phyloP scores from a whole-genome alignment of 2,329 filamentous ascomycete genomes.

The Huntiella decipiens region DNA sequence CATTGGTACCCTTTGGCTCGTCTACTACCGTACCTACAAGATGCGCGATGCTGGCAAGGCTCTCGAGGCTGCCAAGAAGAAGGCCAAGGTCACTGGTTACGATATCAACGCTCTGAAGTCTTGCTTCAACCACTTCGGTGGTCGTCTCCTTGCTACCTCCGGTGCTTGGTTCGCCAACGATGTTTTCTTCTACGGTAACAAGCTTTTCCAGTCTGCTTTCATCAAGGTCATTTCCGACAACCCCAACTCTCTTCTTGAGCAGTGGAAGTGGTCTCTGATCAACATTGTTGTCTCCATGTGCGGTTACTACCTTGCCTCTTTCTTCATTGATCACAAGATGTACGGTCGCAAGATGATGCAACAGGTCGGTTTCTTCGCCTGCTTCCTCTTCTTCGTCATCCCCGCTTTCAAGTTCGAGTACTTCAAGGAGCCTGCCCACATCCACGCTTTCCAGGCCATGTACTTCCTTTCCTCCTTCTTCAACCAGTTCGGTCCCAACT shows the following conservation, averaged over 20 bases:
- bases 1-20: slow-evolving; percentile 77
- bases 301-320: slow-evolving; percentile 78
- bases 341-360: slow-evolving; percentile 96
- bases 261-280: slow-evolving; percentile 82
- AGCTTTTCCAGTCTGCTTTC: slow-evolving; percentile 86
- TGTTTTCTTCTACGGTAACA: slow-evolving; percentile 98
- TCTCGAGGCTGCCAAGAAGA: slow-evolving; percentile 66
- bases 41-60: slow-evolving; percentile 80
- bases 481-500: slow-evolving; percentile 97
- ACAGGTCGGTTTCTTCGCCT: slow-evolving; percentile 79
- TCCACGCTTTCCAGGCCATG: slow-evolving; percentile 91
- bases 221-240: slow-evolving; percentile 60
- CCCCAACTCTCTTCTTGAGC: slow-evolving; percentile 57
- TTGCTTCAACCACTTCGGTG: slow-evolving; percentile 68
- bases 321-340: slow-evolving; percentile 88
- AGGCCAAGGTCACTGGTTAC: slow-evolving; percentile 75
- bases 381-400: slow-evolving; percentile 83
- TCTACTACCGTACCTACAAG: slow-evolving; percentile 90
- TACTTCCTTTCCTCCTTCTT: slow-evolving; percentile 97
- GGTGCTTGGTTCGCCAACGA: slow-evolving; percentile 92
- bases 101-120: slow-evolving; percentile 65
- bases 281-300: slow-evolving; percentile 72
- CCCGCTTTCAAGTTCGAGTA: slow-evolving; percentile 77
- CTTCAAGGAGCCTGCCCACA: slow-evolving; percentile 52
- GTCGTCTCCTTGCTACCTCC: slow-evolving; percentile 69